Base-by-base conservation (phyloP, 139 green algal species). In the Chlorella sp. region DNA sequence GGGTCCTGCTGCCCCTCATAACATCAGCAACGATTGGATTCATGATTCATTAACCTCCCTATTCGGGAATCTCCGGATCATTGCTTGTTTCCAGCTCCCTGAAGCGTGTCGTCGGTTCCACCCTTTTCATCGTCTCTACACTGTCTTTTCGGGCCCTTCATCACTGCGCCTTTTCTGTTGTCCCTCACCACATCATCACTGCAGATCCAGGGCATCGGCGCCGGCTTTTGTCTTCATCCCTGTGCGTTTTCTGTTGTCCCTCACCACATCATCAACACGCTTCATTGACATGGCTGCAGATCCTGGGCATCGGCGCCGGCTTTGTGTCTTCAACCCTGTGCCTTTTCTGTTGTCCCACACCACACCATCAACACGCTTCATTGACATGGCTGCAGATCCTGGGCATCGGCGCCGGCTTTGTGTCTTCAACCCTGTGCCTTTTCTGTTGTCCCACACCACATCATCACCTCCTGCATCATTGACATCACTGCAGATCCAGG, bases 171-270 rank as follows among this genome's bases (percentile, higher is more conserved):
- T n/a, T n/a, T n/a, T n/a, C n/a, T n/a, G 32, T 82, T 18, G 16
- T 39, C 39, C 5, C 24, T 12, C 68, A 32, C 24, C 68, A 18
- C 68, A 12, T 76, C 68, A 18, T 34, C 16, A 76, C 60, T 24
- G 66, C 88, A 91, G 88, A 92, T 92, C 53, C 96, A 98, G 88
- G 96, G 96, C 85, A 98, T 98, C 61, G 96, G 96, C 36, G 96
- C 96, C 9, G 96, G 96, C 15, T 98, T 98, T 88, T 99, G 32
- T 98, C 98, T n/a, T n/a, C n/a, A n/a, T n/a, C n/a, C n/a, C n/a
- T n/a, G n/a, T n/a, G n/a, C n/a, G n/a, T n/a, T n/a, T n/a, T n/a
- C n/a, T n/a, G 32, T 82, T 18, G 16, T 39, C 39, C 5, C 24
- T 12, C 68, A 32, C 24, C 68, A 18, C 68, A 12, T 76, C 68